A percentile compares a stretch with the other conserved stretches of the same genome.
Conservation (phyloP, 495 filamentous ascomycete genomes). For the Tuber indicum region DNA sequence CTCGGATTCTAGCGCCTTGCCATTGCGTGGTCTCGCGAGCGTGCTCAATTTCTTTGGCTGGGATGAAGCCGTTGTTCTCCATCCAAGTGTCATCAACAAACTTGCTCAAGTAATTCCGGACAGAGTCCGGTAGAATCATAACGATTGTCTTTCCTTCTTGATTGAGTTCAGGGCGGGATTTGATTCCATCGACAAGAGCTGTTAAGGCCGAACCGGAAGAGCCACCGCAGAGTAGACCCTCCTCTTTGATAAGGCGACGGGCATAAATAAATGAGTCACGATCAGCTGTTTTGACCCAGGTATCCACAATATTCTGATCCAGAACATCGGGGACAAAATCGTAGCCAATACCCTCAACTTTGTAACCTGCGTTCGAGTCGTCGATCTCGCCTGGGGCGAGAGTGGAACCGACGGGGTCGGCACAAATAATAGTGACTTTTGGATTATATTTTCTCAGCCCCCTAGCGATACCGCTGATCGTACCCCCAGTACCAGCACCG, state of each 20-base stretch:
- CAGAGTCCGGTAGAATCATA: constrained; percentile 87
- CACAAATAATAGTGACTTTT: constrained; percentile 76
- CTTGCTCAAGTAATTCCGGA: constrained; percentile 96
- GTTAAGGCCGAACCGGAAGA: constrained; percentile 90
- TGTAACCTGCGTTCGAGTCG: constrained; percentile 73
- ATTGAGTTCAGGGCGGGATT: constrained; percentile 53
- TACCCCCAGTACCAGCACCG: constrained; percentile 91
- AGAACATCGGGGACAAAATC: constrained; percentile 96
- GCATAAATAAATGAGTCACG: constrained; percentile 84
- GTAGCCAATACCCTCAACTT: constrained; percentile 98
- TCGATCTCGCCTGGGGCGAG: constrained; percentile 73
- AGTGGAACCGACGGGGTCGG: constrained; percentile 84
- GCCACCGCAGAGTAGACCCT: constrained; percentile 89
- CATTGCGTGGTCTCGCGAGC: constrained; percentile 40
- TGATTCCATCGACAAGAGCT: constrained; percentile 70
- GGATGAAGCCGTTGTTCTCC: constrained; percentile 82
- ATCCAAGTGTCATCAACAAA: constrained; percentile 99
- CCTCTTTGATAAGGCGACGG: constrained; percentile 82
- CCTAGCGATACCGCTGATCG: constrained; percentile 80
- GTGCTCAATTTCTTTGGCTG: constrained; percentile 43
- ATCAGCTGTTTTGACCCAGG: constrained; percentile 97
- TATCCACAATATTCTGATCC: constrained; percentile 71
- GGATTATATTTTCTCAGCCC: constrained; percentile 82
- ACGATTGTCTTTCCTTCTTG: constrained; percentile 57
- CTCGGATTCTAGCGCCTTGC: constrained; percentile 64